Evolutionary conservation across 2,329 filamentous ascomycete genomes (phyloP).

Genomic region (Setomelanomma holmii): DNA sequence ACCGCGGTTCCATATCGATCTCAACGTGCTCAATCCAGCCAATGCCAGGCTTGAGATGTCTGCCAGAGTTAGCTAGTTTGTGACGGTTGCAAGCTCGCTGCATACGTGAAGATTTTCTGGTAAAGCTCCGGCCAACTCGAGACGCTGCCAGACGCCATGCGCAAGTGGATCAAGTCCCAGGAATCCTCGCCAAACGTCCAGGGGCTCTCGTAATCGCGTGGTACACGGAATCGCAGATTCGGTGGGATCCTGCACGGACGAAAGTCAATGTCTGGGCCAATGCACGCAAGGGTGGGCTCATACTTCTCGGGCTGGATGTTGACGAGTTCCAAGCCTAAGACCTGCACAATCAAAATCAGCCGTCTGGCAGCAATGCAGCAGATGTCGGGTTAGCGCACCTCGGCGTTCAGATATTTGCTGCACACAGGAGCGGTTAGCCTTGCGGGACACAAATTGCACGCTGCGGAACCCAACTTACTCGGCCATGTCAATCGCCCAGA

Average conservation of each 20-base stretch:
- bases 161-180: constrained; percentile 85
- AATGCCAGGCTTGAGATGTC: constrained; percentile 76
- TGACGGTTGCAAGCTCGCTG: constrained; percentile 1
- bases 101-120: constrained; percentile 70
- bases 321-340: constrained; percentile 67
- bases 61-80: constrained; percentile 48
- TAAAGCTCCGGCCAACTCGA: constrained; percentile 79
- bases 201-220: constrained; percentile 77
- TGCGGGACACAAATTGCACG: constrained; percentile 11
- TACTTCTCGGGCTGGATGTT: constrained; percentile 66
- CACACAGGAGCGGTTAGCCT: constrained; percentile 37
- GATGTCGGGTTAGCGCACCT: constrained; percentile 46
- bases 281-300: constrained; percentile 46
- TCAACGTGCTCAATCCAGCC: constrained; percentile 89
- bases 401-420: constrained; percentile 63
- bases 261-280: constrained; percentile 40
- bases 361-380: constrained; percentile 24
- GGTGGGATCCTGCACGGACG: constrained; percentile 67
- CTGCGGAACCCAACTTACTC: constrained; percentile 61
- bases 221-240: constrained; percentile 70
- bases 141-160: constrained; percentile 80
- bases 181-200: constrained; percentile 73
- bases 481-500: constrained; percentile 89
- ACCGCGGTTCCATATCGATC: constrained; percentile 80
- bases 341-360: constrained; percentile 47